These are phyloP conservation scores for Polygonum maritimum DNA, from an alignment of 148 eudicot species.

Conservation along the genomic window DNA sequence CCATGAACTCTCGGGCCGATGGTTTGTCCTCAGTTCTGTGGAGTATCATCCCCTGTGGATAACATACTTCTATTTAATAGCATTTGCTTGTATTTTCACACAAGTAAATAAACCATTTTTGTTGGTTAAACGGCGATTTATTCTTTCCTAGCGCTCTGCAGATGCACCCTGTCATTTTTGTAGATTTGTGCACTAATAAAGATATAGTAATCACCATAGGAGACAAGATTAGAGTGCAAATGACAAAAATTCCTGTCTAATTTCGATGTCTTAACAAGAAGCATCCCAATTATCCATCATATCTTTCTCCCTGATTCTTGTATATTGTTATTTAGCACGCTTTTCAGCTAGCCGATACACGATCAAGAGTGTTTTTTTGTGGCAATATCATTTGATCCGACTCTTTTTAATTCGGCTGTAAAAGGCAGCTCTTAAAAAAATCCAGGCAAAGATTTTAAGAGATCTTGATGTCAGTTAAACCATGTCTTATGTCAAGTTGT, in stretches of 20 bases:
- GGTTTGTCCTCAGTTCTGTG: too few species aligned
- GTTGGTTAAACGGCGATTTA: background rate
- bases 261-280: background rate
- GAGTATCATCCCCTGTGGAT: too few species aligned
- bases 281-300: background rate
- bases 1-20: too few species aligned
- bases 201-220: background rate
- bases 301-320: background rate
- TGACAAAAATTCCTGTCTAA: background rate
- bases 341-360: background rate
- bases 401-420: background rate
- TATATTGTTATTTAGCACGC: background rate
- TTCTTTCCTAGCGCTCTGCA: background rate
- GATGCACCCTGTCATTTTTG: background rate
- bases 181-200: background rate
- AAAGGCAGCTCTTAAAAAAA: background rate
- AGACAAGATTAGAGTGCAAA: background rate
- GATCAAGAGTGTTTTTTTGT: background rate
- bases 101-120: background rate
- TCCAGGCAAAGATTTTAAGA: background rate
- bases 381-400: background rate
- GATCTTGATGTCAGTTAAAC: constrained; percentile 2
- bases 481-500: constrained; percentile 2
- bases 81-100: too few species aligned
- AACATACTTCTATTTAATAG: too few species aligned